Conservation (phyloP, 2,329 filamentous ascomycete genomes). For the Teratosphaeria epicoccoides region DNA sequence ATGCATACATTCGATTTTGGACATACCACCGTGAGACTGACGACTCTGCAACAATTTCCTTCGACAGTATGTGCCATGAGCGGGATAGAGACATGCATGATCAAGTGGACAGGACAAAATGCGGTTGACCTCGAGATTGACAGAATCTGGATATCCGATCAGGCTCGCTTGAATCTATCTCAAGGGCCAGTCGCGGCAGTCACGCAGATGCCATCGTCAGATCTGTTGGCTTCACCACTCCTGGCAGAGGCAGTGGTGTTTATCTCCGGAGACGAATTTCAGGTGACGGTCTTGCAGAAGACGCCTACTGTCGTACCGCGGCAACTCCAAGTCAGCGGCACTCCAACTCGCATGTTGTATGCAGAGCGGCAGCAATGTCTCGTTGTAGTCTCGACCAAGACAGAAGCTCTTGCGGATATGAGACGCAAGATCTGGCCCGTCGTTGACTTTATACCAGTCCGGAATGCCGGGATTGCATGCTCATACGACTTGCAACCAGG, state of each 20-base stretch:
- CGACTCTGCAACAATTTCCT: constrained; percentile 5
- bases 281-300: not conserved
- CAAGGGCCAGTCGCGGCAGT: constrained; percentile 16
- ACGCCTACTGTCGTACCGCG: constrained; percentile 17
- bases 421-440: constrained; percentile 29
- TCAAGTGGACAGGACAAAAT: constrained; percentile 14
- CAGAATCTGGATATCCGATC: constrained; percentile 22
- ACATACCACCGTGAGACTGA: constrained; percentile 18
- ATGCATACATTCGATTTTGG: constrained; percentile 11
- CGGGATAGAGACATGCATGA: constrained; percentile 15
- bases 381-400: constrained; percentile 36
- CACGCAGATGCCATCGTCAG: constrained; percentile 14
- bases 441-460: constrained; percentile 36
- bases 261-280: constrained; percentile 13
- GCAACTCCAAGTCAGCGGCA: constrained; percentile 19
- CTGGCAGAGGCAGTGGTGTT: constrained; percentile 16
- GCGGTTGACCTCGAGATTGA: constrained; percentile 9
- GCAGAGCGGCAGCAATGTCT: constrained; percentile 29
- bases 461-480: constrained; percentile 8
- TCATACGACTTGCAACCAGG: constrained; percentile 39
- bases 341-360: constrained; percentile 22
- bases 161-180: constrained; percentile 14
- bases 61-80: constrained; percentile 16
- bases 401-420: constrained; percentile 26
- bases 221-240: constrained; percentile 9